Evolutionary conservation across 2,329 filamentous ascomycete genomes (phyloP).

Genomic region (Microthyrium microscopicum): DNA sequence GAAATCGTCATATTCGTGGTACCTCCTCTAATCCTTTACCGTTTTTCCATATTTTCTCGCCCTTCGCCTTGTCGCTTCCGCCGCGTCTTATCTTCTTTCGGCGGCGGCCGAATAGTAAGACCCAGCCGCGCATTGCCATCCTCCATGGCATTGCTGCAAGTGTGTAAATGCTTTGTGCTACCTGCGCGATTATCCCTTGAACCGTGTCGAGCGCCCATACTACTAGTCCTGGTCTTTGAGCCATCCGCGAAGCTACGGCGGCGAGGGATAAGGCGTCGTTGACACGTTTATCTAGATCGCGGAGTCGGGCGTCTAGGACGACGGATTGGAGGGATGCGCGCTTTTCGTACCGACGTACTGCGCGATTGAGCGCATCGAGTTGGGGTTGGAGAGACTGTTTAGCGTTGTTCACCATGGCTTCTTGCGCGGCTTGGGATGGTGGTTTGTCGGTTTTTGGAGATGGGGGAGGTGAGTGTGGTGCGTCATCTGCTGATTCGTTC

Average conservation of each 20-base stretch:
- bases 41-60: too few relatives aligned
- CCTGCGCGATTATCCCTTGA: too few relatives aligned
- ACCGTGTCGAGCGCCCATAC: too few relatives aligned
- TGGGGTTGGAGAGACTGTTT: conserved; percentile 58
- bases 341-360: conserved; percentile 83
- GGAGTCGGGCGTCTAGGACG: conserved; percentile 60
- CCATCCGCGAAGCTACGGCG: conserved; percentile 45
- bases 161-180: too few relatives aligned
- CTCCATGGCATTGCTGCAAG: too few relatives aligned
- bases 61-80: too few relatives aligned
- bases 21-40: too few relatives aligned
- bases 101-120: too few relatives aligned
- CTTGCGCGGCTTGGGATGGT: conserved; percentile 11
- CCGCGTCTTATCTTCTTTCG: too few relatives aligned
- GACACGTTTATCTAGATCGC: conserved; percentile 52
- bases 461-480: conserved; percentile 9
- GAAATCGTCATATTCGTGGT: too few relatives aligned
- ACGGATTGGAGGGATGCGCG: conserved; percentile 58
- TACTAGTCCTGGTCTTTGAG: conserved; percentile 17
- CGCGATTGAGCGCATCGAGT: conserved; percentile 73
- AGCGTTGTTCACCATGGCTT: conserved; percentile 34
- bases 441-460: conserved; percentile 17
- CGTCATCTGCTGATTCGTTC: not conserved
- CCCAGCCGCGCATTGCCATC: too few relatives aligned
- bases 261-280: conserved; percentile 70